phyloP scores from a whole-genome alignment of 2,329 filamentous ascomycete genomes.

The Botrytis medusae region DNA sequence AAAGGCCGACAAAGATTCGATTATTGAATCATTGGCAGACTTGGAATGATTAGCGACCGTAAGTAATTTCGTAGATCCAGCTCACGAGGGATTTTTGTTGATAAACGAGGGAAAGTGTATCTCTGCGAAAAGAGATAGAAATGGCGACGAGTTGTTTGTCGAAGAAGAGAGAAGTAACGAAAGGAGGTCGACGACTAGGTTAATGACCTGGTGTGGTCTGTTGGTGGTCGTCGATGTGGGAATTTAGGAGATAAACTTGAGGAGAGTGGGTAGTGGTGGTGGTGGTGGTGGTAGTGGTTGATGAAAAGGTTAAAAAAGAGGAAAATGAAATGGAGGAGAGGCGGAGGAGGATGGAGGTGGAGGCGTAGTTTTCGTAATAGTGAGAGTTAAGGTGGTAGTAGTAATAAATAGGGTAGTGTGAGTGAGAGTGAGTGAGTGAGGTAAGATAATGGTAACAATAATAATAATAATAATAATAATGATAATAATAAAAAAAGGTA shows the following conservation, averaged over 20 bases:
- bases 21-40: constrained; percentile 12
- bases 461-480: background rate
- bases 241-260: background rate
- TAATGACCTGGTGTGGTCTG: background rate
- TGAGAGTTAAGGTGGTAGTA: background rate
- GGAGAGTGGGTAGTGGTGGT: background rate
- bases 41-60: constrained; percentile 22
- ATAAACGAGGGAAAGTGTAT: constrained; percentile 12
- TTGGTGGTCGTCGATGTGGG: constrained; percentile 10
- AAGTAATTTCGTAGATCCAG: constrained; percentile 16
- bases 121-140: constrained; percentile 14
- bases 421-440: background rate
- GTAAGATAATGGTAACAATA: background rate
- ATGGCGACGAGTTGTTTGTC: constrained; percentile 8
- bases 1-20: constrained; percentile 7
- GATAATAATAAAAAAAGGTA: background rate
- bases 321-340: constrained; percentile 15
- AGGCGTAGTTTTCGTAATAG: background rate
- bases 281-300: background rate
- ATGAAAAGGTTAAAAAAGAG: background rate
- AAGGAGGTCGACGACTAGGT: constrained; percentile 15
- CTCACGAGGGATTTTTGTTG: constrained; percentile 14
- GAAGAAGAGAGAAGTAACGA: constrained; percentile 7
- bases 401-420: background rate
- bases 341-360: constrained; percentile 11